Conservation (phyloP, 2,329 filamentous ascomycete species). For the Epichloe baconii region DNA sequence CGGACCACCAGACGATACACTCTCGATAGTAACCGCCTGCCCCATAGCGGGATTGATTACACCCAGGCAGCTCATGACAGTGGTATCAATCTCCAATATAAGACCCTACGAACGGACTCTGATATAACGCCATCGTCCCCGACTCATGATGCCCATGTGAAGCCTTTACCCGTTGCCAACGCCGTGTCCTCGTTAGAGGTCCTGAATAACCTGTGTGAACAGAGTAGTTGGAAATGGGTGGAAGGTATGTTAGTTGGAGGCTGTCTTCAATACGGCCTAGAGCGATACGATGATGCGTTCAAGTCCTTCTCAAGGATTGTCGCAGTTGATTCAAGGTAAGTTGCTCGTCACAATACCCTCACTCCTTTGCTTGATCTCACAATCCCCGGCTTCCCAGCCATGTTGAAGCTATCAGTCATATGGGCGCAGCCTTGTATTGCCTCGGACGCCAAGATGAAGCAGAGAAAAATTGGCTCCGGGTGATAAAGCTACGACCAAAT, state of each 20-base stretch:
- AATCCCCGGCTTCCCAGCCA: slow-evolving; percentile 40
- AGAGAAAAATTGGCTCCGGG: slow-evolving; percentile 70
- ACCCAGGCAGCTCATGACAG: background rate
- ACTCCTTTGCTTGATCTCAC: slow-evolving; percentile 7
- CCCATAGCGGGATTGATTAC: background rate
- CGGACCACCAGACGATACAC: background rate
- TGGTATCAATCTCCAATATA: background rate
- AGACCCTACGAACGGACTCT: background rate
- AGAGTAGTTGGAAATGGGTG: slow-evolving; percentile 77
- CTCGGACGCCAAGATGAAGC: slow-evolving; percentile 74
- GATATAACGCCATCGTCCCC: slow-evolving; percentile 4
- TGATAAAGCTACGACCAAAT: slow-evolving; percentile 70
- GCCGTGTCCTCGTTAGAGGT: slow-evolving; percentile 59
- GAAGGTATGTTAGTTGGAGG: slow-evolving; percentile 87
- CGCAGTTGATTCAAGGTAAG: slow-evolving; percentile 41
- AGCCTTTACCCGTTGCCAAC: slow-evolving; percentile 30
- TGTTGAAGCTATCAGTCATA: slow-evolving; percentile 86
- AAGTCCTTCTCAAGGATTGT: slow-evolving; percentile 60
- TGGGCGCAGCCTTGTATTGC: slow-evolving; percentile 78
- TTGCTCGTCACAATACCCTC: slow-evolving; percentile 18
- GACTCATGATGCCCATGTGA: background rate
- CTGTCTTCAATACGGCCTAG: slow-evolving; percentile 81
- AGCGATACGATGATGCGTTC: slow-evolving; percentile 65
- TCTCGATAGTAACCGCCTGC: background rate
- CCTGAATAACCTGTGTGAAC: slow-evolving; percentile 60